Conservation (phyloP, 2,329 filamentous ascomycete species). For the Fusarium sp. region DNA sequence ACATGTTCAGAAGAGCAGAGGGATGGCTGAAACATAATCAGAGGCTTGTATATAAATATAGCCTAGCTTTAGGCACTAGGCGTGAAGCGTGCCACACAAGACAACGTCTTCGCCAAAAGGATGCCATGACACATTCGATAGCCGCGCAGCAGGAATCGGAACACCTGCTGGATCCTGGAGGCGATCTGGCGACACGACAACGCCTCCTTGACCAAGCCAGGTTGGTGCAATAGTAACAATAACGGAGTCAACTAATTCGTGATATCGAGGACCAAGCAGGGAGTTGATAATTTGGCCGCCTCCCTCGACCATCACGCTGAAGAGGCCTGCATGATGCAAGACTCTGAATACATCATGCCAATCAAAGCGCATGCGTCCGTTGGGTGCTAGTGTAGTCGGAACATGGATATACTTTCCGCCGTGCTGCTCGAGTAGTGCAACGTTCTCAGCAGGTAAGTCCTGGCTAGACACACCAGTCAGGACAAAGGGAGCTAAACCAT, state of each 20-base stretch:
- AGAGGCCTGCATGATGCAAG: conserved; percentile 69
- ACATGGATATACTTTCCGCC: conserved; percentile 65
- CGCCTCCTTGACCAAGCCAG: conserved; percentile 86
- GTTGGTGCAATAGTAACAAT: conserved; percentile 91
- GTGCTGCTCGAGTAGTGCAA: conserved; percentile 55
- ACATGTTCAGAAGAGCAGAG: background rate
- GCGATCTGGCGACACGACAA: conserved; percentile 78
- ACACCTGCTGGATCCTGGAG: conserved; percentile 60
- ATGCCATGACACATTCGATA: conserved; percentile 76
- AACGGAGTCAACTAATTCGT: conserved; percentile 76
- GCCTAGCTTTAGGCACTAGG: conserved; percentile 27
- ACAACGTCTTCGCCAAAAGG: conserved; percentile 86
- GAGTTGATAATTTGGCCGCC: conserved; percentile 85
- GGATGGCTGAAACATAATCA: background rate
- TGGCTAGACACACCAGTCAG: conserved; percentile 62
- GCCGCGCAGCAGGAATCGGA: conserved; percentile 69
- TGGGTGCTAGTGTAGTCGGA: conserved; percentile 48
- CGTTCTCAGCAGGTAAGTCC: conserved; percentile 57
- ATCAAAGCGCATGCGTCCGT: conserved; percentile 58
- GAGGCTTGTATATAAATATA: conserved; percentile 29
- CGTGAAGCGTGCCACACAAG: conserved; percentile 73
- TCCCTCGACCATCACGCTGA: conserved; percentile 92
- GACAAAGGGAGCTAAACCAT: conserved; percentile 79
- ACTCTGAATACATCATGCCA: conserved; percentile 73
- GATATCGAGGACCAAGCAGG: conserved; percentile 71